phyloP scores from a whole-genome alignment of 257 asterid species.

The Salvia rosmarinus region DNA sequence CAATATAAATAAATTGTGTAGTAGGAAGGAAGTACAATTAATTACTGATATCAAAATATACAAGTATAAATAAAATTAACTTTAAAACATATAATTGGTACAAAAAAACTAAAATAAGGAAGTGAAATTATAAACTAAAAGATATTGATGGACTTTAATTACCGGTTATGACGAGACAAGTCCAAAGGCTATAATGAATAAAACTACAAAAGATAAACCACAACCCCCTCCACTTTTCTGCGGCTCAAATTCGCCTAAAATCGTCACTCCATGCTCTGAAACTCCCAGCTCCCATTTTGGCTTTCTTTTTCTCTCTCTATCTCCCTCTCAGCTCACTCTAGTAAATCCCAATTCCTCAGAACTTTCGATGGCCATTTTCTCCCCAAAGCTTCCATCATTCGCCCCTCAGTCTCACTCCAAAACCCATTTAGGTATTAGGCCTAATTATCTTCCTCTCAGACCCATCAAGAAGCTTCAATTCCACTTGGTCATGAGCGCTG shows the following conservation, averaged over 20 bases:
- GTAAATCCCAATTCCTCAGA: slow-evolving; percentile 16
- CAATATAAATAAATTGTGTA: too few relatives aligned
- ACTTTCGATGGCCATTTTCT: slow-evolving; percentile 67
- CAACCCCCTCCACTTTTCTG: slow-evolving; percentile 28
- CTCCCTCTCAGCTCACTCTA: background rate
- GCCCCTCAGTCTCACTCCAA: slow-evolving; percentile 40
- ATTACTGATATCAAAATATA: too few relatives aligned
- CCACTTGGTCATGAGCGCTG: slow-evolving; percentile 45
- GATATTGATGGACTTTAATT: background rate
- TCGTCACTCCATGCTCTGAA: slow-evolving; percentile 34
- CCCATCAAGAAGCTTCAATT: slow-evolving; percentile 36
- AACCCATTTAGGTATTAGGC: slow-evolving; percentile 37
- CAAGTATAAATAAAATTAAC: too few relatives aligned
- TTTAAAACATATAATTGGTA: too few relatives aligned
- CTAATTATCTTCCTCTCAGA: slow-evolving; percentile 35
- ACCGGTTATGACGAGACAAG: slow-evolving; percentile 3
- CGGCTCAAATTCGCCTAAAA: slow-evolving; percentile 45
- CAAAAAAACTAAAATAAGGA: too few relatives aligned
- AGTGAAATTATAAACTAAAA: too few relatives aligned
- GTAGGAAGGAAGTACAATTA: too few relatives aligned
- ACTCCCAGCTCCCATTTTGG: background rate
- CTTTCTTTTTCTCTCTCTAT: background rate
- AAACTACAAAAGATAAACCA: background rate
- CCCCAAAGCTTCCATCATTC: slow-evolving; percentile 55
- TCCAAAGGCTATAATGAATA: background rate